A percentile compares a stretch with the other conserved stretches of the same genome.
These are phyloP conservation scores for Malus sylvestris DNA, from an alignment of 306 rosid species.

Conservation along the genomic window DNA sequence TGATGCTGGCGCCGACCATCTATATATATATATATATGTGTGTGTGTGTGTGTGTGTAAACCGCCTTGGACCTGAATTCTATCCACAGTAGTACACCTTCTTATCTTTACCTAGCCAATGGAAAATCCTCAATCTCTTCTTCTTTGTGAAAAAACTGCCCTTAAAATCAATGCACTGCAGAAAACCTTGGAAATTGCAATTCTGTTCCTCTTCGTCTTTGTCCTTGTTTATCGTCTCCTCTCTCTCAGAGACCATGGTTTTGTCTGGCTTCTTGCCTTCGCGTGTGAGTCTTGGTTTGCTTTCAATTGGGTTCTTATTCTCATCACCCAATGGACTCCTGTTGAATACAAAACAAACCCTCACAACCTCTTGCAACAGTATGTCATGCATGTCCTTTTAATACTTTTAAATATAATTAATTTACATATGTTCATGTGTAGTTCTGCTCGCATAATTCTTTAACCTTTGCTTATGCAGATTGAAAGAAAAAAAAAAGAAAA, in stretches of 20 bases:
- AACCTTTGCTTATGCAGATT: too few relatives aligned
- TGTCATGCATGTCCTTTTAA: not conserved
- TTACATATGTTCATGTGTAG: too few relatives aligned
- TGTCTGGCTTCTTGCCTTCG: conserved; percentile 45
- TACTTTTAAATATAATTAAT: too few relatives aligned
- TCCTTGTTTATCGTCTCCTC: conserved; percentile 34
- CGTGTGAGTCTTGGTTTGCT: conserved; percentile 62
- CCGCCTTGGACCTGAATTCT: too few relatives aligned
- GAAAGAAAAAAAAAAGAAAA: too few relatives aligned
- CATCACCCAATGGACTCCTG: conserved; percentile 46
- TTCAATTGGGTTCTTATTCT: conserved; percentile 28
- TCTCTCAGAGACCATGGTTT: conserved; percentile 9
- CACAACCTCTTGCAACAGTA: conserved; percentile 40
- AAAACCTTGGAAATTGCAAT: conserved; percentile 23
- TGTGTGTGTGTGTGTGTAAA: too few relatives aligned
- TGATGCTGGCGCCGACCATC: too few relatives aligned
- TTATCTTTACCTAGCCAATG: not conserved
- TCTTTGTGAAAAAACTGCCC: conserved; percentile 21
- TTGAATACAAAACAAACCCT: conserved; percentile 27
- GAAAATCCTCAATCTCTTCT: conserved; percentile 7
- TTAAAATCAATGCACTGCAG: not conserved
- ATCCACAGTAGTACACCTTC: too few relatives aligned
- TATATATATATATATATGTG: too few relatives aligned
- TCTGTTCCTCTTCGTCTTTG: conserved; percentile 30
- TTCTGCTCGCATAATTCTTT: too few relatives aligned